These are phyloP conservation scores for Penicillium sp. DNA, from an alignment of 2,329 filamentous ascomycete species.

Conservation along the genomic window DNA sequence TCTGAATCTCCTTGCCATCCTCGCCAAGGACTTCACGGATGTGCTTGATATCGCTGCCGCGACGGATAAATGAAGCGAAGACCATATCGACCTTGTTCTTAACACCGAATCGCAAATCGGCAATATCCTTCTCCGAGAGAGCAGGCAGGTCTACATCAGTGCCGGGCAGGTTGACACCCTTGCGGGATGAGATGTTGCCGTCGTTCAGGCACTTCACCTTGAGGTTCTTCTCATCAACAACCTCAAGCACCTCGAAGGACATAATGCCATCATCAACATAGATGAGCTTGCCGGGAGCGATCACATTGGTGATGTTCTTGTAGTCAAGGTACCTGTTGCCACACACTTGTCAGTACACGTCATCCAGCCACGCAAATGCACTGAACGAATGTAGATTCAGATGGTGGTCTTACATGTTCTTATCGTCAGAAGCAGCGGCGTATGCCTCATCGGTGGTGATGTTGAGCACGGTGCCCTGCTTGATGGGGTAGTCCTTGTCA, in stretches of 20 bases:
- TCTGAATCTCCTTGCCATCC: slow-evolving; percentile 94
- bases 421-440: slow-evolving; percentile 74
- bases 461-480: slow-evolving; percentile 80
- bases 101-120: slow-evolving; percentile 89
- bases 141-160: slow-evolving; percentile 97
- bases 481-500: slow-evolving; percentile 76
- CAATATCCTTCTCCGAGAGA: slow-evolving; percentile 96
- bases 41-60: slow-evolving; percentile 84
- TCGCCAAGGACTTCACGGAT: slow-evolving; percentile 90
- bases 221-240: slow-evolving; percentile 86
- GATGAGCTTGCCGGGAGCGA: slow-evolving; percentile 83
- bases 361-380: background rate
- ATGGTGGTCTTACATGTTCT: slow-evolving; percentile 74
- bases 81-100: slow-evolving; percentile 99
- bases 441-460: slow-evolving; percentile 97
- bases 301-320: slow-evolving; percentile 99
- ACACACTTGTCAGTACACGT: slow-evolving; percentile 13
- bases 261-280: slow-evolving; percentile 98
- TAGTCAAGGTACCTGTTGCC: slow-evolving; percentile 84
- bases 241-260: slow-evolving; percentile 86
- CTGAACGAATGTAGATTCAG: background rate
- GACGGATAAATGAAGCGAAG: slow-evolving; percentile 97
- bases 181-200: slow-evolving; percentile 96
- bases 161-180: slow-evolving; percentile 98
- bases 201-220: slow-evolving; percentile 90